phyloP scores from a whole-genome alignment of 345 rosid species.

The Populus ilicifolia region DNA sequence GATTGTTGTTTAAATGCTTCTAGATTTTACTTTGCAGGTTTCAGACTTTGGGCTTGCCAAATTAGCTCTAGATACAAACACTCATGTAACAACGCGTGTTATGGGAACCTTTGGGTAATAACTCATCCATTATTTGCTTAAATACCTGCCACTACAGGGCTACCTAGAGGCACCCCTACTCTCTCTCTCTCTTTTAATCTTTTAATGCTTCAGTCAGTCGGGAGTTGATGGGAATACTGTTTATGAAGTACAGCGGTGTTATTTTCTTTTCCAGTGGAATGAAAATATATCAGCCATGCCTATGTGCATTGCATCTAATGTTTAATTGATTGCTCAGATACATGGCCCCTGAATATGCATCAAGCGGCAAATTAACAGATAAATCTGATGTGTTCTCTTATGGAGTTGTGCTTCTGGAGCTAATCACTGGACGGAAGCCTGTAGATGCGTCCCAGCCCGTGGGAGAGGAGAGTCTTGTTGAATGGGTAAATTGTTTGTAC shows the following conservation, averaged over 20 bases:
- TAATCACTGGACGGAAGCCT: slow-evolving; percentile 94
- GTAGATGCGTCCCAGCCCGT: slow-evolving; percentile 80
- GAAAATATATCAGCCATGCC: not conserved
- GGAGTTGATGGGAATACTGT: not conserved
- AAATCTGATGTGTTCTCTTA: slow-evolving; percentile 92
- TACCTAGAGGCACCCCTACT: not conserved
- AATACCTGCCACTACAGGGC: not conserved
- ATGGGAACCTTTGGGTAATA: slow-evolving; percentile 98
- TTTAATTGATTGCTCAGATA: slow-evolving; percentile 48
- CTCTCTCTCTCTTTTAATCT: not conserved
- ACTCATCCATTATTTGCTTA: slow-evolving; percentile 5
- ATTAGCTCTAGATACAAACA: slow-evolving; percentile 77
- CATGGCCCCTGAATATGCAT: slow-evolving; percentile 98
- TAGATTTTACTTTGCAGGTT: slow-evolving; percentile 53
- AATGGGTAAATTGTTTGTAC: slow-evolving; percentile 59
- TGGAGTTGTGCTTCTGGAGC: slow-evolving; percentile 93
- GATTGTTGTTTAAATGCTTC: slow-evolving; percentile 21
- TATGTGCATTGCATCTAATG: slow-evolving; percentile 8
- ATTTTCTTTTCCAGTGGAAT: not conserved
- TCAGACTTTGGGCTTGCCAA: slow-evolving; percentile 98
- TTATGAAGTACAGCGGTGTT: not conserved
- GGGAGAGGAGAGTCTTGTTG: slow-evolving; percentile 96
- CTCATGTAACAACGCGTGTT: slow-evolving; percentile 87
- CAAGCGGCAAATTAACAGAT: slow-evolving; percentile 91
- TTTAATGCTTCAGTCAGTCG: not conserved